These are phyloP conservation scores for Eucalyptus cloeziana DNA, from an alignment of 345 rosid species.

Conservation along the genomic window DNA sequence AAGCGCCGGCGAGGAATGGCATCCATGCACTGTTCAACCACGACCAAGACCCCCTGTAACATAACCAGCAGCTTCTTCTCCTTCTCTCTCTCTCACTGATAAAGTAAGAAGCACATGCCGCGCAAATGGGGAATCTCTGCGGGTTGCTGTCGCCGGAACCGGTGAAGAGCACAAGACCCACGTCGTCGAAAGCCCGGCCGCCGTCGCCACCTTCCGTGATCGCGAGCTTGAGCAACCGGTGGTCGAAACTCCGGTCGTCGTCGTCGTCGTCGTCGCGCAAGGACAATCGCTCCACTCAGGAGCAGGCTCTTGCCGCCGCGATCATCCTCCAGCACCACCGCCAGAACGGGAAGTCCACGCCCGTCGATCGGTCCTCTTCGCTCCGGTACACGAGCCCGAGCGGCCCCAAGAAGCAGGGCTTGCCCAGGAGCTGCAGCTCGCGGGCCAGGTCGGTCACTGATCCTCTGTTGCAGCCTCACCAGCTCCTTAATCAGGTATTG, in stretches of 20 bases:
- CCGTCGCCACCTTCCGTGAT: not conserved
- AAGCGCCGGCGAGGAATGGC: not conserved
- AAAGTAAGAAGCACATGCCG: not conserved
- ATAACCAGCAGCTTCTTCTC: not conserved
- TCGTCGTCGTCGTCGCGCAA: slow-evolving; percentile 5
- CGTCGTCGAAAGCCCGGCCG: slow-evolving; percentile 6
- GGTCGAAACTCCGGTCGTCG: slow-evolving; percentile 51
- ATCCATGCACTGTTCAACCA: not conserved
- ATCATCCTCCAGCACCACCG: slow-evolving; percentile 54
- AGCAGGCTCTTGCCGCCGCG: slow-evolving; percentile 83
- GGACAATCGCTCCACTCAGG: slow-evolving; percentile 43
- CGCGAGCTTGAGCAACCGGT: slow-evolving; percentile 20
- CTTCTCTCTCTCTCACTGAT: not conserved
- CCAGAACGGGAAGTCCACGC: slow-evolving; percentile 37
- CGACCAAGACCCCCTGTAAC: not conserved
- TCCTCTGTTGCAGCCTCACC: slow-evolving; percentile 84
- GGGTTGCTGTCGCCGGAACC: slow-evolving; percentile 39
- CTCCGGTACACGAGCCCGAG: slow-evolving; percentile 39
- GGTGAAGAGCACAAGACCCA: slow-evolving; percentile 12
- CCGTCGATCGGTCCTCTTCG: slow-evolving; percentile 76
- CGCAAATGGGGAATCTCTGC: slow-evolving; percentile 54
- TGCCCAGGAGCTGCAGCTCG: slow-evolving; percentile 85
- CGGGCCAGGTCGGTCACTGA: slow-evolving; percentile 76
- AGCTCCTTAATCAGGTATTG: slow-evolving; percentile 71
- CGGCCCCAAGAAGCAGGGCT: slow-evolving; percentile 38